Percentiles rank a stretch among this genome's conserved stretches.
Evolutionary conservation across 305 asterid genomes (phyloP).

Genomic region (Solanum hybrid): DNA sequence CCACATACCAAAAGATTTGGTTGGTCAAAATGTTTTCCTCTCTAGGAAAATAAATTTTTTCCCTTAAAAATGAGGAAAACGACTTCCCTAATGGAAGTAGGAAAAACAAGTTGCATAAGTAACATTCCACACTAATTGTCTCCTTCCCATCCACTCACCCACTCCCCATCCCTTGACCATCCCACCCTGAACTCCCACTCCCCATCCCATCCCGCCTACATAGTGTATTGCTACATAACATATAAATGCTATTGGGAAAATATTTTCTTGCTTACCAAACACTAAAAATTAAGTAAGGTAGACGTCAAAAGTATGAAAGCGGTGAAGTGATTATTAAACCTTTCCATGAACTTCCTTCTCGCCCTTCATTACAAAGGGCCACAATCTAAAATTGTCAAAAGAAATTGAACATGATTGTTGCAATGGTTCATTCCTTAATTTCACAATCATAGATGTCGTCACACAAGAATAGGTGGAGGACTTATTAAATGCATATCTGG

Average conservation of each 20-base stretch:
- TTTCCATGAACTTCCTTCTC: not conserved
- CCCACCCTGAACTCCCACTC: not conserved
- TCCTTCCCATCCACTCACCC: not conserved
- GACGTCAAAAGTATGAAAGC: not conserved
- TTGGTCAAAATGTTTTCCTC: not conserved
- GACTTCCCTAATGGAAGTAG: not conserved
- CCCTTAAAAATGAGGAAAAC: not conserved
- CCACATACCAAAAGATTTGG: not conserved
- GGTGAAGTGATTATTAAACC: not conserved
- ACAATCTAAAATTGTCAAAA: not conserved
- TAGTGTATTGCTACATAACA: not conserved
- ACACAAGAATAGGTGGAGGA: not conserved
- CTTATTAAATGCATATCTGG: not conserved
- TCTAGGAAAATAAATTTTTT: not conserved
- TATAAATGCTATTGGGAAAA: not conserved
- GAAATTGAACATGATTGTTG: not conserved
- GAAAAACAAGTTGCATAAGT: not conserved
- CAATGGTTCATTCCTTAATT: not conserved
- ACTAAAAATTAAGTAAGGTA: not conserved
- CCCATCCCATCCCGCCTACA: not conserved
- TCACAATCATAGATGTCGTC: not conserved
- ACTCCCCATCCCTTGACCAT: not conserved
- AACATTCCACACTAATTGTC: not conserved
- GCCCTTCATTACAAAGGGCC: not conserved
- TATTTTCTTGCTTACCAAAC: not conserved